Percentiles rank a stretch among this genome's conserved stretches.
These are phyloP conservation scores for Termitomyces sp. DNA, from an alignment of 768 basidiomycete species.

Conservation along the genomic window DNA sequence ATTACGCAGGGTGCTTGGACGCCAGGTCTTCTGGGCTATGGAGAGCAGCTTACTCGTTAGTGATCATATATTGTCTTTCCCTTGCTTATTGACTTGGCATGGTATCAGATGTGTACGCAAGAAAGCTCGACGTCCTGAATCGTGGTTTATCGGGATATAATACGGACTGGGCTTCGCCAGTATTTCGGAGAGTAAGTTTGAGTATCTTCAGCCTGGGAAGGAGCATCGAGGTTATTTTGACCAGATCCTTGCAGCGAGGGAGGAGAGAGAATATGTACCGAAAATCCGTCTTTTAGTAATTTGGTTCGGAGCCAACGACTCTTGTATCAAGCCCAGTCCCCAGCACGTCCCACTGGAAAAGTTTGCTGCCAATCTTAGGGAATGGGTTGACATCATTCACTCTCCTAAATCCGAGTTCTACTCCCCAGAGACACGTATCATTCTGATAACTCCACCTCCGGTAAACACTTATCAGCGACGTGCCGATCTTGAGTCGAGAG, in stretches of 20 bases:
- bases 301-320: constrained; percentile 92
- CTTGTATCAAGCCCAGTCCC: constrained; percentile 52
- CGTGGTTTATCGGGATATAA: constrained; percentile 84
- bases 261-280: constrained; percentile 42
- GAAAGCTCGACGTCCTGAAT: constrained; percentile 84
- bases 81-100: not conserved
- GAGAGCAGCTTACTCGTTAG: constrained; percentile 62
- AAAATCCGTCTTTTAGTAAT: constrained; percentile 70
- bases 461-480: constrained; percentile 58
- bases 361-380: constrained; percentile 58
- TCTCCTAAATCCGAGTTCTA: constrained; percentile 57
- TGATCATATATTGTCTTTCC: constrained; percentile 2
- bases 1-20: constrained; percentile 70
- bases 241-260: constrained; percentile 54
- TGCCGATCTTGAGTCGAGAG: constrained; percentile 41
- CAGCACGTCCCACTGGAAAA: constrained; percentile 74
- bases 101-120: constrained; percentile 59
- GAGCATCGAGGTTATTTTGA: not conserved
- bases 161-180: constrained; percentile 78
- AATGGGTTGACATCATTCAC: constrained; percentile 57
- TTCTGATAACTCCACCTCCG: constrained; percentile 85
- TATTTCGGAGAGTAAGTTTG: constrained; percentile 64
- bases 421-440: constrained; percentile 66
- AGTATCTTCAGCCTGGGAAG: not conserved
- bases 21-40: constrained; percentile 47